Conservation (phyloP, 768 basidiomycete species). For the Pulveroboletus sp. region DNA sequence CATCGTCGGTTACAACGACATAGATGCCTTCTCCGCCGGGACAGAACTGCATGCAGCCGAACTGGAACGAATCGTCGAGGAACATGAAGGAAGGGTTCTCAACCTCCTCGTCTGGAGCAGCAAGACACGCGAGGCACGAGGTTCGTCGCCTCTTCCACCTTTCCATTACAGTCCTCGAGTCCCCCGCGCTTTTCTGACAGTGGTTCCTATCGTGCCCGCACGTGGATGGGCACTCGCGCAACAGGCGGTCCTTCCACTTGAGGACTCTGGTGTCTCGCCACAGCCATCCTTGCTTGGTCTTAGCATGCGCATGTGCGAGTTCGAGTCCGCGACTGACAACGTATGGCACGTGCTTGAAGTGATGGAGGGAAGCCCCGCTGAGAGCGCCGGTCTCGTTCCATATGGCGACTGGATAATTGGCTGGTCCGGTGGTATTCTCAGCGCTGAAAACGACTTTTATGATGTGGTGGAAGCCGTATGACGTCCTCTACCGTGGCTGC, state of each 20-base stretch:
- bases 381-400: constrained; percentile 93
- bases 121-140: constrained; percentile 67
- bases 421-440: constrained; percentile 91
- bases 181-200: constrained; percentile 37
- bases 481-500: constrained; percentile 1
- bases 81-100: constrained; percentile 65
- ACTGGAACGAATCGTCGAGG: constrained; percentile 78
- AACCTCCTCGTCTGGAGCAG: constrained; percentile 81
- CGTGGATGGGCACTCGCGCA: constrained; percentile 66
- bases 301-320: constrained; percentile 90
- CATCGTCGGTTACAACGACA: constrained; percentile 80
- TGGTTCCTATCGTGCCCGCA: constrained; percentile 81
- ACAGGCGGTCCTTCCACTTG: constrained; percentile 34
- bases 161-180: neutral
- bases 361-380: constrained; percentile 91
- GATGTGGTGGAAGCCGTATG: constrained; percentile 88
- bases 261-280: constrained; percentile 38
- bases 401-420: constrained; percentile 78
- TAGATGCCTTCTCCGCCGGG: constrained; percentile 45
- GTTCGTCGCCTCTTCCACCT: constrained; percentile 34
- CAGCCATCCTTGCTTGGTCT: constrained; percentile 92
- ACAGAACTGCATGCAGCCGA: constrained; percentile 62
- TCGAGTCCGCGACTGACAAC: constrained; percentile 81
- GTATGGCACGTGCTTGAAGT: constrained; percentile 99
- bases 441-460: constrained; percentile 94